These are phyloP conservation scores for Trichosanthes cucumerina DNA, from an alignment of 306 rosid species.

Conservation along the genomic window DNA sequence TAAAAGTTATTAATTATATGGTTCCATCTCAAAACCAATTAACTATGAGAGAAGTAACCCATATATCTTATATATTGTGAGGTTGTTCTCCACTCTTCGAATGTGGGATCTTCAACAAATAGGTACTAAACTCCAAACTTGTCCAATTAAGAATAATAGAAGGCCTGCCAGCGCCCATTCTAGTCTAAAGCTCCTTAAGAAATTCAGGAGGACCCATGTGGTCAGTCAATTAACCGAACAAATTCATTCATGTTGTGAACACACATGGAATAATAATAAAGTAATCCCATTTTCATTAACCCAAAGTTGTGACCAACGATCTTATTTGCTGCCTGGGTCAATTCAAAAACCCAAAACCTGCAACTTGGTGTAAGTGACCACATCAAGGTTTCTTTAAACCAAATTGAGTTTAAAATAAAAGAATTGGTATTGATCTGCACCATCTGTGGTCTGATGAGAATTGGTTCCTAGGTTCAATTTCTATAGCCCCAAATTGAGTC, in stretches of 20 bases:
- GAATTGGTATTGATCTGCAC: neutral
- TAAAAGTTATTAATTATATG: too few relatives aligned
- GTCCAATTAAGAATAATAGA: neutral
- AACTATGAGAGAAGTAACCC: too few relatives aligned
- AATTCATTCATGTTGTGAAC: neutral
- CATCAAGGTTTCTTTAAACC: neutral
- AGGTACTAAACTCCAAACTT: neutral
- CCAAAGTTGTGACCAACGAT: neutral
- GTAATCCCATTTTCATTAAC: neutral
- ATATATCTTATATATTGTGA: too few relatives aligned
- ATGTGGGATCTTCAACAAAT: too few relatives aligned
- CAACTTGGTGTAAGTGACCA: neutral
- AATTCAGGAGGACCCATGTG: neutral
- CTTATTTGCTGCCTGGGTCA: neutral
- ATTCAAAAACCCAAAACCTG: neutral
- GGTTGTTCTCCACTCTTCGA: too few relatives aligned
- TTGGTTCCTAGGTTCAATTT: neutral
- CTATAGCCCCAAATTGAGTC: neutral
- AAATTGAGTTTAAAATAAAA: neutral
- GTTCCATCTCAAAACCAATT: too few relatives aligned
- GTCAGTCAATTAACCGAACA: neutral
- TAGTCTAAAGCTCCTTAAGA: neutral
- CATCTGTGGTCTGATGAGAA: neutral
- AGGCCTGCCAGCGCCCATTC: neutral
- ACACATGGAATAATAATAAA: neutral